Conservation (phyloP, 73 alveolate species). For the Paraurostyla sp. region DNA sequence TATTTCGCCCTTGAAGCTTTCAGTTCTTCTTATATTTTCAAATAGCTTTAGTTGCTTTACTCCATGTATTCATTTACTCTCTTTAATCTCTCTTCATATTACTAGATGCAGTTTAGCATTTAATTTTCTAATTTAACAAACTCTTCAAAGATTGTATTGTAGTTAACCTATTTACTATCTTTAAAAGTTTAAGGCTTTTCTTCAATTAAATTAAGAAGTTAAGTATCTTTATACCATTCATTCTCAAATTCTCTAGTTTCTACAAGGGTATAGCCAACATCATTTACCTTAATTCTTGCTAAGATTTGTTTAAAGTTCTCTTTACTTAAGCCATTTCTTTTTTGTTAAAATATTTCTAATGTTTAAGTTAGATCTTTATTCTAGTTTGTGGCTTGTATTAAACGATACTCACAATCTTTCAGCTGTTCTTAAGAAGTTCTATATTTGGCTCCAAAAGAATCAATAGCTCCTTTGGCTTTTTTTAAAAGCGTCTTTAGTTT, state of each 20-base stretch:
- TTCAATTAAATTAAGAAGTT: slow-evolving; percentile 12
- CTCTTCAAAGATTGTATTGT: slow-evolving; percentile 19
- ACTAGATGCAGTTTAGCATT: slow-evolving; percentile 20
- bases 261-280: slow-evolving; percentile 11
- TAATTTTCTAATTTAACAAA: neutral
- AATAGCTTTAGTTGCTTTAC: slow-evolving; percentile 12
- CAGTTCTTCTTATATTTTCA: slow-evolving; percentile 37
- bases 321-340: neutral
- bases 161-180: neutral
- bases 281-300: slow-evolving; percentile 38
- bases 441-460: slow-evolving; percentile 7
- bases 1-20: neutral
- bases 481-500: slow-evolving; percentile 20
- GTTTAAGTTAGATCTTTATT: slow-evolving; percentile 30
- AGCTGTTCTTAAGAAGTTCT: neutral
- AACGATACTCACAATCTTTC: neutral
- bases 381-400: neutral
- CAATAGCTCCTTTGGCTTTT: slow-evolving; percentile 46
- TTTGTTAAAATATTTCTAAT: slow-evolving; percentile 22
- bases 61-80: slow-evolving; percentile 59
- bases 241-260: slow-evolving; percentile 18
- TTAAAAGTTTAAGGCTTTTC: neutral
- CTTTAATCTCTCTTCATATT: slow-evolving; percentile 60
- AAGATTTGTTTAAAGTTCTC: neutral
- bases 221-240: slow-evolving; percentile 40